Percentiles rank a stretch among this genome's conserved stretches.
phyloP scores from a whole-genome alignment of 2,329 filamentous ascomycete genomes.

The Ciborinia camelliae region DNA sequence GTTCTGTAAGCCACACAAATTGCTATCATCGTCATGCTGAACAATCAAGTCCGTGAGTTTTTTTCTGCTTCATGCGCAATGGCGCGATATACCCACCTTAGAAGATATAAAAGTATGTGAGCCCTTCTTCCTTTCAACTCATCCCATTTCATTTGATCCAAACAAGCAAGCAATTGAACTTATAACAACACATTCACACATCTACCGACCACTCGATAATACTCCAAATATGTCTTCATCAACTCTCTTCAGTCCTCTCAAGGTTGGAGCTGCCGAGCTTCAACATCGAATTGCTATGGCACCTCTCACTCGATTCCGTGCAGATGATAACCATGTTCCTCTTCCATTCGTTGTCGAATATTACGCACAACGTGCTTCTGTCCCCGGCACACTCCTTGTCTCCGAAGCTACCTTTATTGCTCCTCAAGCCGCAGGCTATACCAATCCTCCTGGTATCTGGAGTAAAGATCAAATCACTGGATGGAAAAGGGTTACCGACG shows the following conservation, averaged over 20 bases:
- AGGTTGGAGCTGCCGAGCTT: slow-evolving; percentile 42
- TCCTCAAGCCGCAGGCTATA: slow-evolving; percentile 45
- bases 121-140: not conserved
- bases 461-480: slow-evolving; percentile 49
- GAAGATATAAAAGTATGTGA: not conserved
- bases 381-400: slow-evolving; percentile 53
- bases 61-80: not conserved
- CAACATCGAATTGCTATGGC: slow-evolving; percentile 52
- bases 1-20: not conserved
- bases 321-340: slow-evolving; percentile 47
- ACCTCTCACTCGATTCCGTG: slow-evolving; percentile 54
- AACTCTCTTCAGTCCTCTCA: slow-evolving; percentile 45
- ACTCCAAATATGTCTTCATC: slow-evolving; percentile 21
- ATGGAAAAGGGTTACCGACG: slow-evolving; percentile 57
- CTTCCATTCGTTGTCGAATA: slow-evolving; percentile 46
- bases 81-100: not conserved
- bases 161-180: not conserved
- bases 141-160: not conserved
- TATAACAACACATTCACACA: not conserved
- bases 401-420: slow-evolving; percentile 52
- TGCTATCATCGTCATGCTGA: not conserved
- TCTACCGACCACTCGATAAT: not conserved
- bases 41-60: not conserved
- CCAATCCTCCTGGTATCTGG: slow-evolving; percentile 55
- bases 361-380: slow-evolving; percentile 50